Evolutionary conservation across 805 yeast species (phyloP).

Genomic region (Yamadazyma sp.): DNA sequence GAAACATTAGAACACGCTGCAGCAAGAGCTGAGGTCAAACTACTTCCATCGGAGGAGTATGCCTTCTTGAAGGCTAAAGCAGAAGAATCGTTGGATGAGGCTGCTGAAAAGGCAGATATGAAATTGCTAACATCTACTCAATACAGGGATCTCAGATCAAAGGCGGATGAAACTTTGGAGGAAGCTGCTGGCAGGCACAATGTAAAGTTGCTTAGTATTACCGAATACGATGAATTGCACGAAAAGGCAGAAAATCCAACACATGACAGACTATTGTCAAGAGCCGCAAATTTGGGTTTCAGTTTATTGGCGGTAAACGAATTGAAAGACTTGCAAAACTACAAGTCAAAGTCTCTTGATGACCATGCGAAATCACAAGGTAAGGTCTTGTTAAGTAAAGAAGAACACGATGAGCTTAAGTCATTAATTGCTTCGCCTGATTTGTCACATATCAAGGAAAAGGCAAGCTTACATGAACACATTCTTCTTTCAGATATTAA

Average conservation of each 20-base stretch:
- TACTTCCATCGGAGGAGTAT: slow-evolving; percentile 17
- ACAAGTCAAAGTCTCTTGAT: slow-evolving; percentile 12
- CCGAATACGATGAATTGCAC: slow-evolving; percentile 22
- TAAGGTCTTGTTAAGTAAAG: slow-evolving; percentile 17
- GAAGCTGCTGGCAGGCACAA: slow-evolving; percentile 7
- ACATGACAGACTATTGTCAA: slow-evolving; percentile 10
- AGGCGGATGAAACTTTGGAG: slow-evolving; percentile 12
- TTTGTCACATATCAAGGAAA: slow-evolving; percentile 21
- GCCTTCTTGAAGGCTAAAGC: slow-evolving; percentile 12
- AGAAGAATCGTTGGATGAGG: slow-evolving; percentile 7
- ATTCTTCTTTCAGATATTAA: slow-evolving; percentile 16
- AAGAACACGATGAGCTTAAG: slow-evolving; percentile 16
- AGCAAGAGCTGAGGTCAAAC: slow-evolving; percentile 17
- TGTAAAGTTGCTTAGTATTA: slow-evolving; percentile 16
- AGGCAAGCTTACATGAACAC: slow-evolving; percentile 16
- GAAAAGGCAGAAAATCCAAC: slow-evolving; percentile 12
- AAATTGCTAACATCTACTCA: not conserved
- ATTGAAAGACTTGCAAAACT: slow-evolving; percentile 8
- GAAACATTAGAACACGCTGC: slow-evolving; percentile 4
- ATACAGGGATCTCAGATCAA: not conserved
- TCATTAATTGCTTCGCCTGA: slow-evolving; percentile 17
- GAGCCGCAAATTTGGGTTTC: slow-evolving; percentile 15
- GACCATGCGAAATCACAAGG: slow-evolving; percentile 13
- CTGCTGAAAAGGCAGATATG: slow-evolving; percentile 5
- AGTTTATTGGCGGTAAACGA: slow-evolving; percentile 13